Evolutionary conservation across 257 asterid genomes (phyloP).

Genomic region (Linaria vulgaris): DNA sequence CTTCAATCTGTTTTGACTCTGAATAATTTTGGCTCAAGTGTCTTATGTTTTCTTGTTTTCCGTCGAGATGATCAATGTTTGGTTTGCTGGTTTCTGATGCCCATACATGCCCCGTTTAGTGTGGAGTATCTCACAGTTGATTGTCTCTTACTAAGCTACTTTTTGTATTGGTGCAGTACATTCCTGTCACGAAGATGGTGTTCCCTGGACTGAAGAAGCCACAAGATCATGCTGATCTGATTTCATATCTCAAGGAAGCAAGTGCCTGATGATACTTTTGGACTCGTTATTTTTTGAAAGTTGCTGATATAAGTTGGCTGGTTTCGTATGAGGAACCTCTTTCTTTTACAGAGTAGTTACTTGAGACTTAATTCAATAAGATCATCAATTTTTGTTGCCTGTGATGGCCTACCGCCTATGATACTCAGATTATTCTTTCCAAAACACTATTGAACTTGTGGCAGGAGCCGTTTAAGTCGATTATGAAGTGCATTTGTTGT

Average conservation of each 20-base stretch:
- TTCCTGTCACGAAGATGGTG: slow-evolving; percentile 96
- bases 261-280: slow-evolving; percentile 52
- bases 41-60: too few relatives aligned
- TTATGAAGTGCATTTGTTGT: too few relatives aligned
- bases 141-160: not conserved
- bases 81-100: too few relatives aligned
- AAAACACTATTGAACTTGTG: too few relatives aligned
- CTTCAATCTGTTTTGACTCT: too few relatives aligned
- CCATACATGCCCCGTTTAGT: too few relatives aligned
- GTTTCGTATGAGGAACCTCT: slow-evolving; percentile 14
- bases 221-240: slow-evolving; percentile 83
- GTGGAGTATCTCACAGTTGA: too few relatives aligned
- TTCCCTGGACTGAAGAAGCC: slow-evolving; percentile 99
- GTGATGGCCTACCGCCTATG: too few relatives aligned
- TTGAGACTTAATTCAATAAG: slow-evolving; percentile 30
- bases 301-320: not conserved
- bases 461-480: too few relatives aligned
- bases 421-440: too few relatives aligned
- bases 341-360: not conserved
- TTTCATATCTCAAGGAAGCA: slow-evolving; percentile 78
- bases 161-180: slow-evolving; percentile 56
- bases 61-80: too few relatives aligned
- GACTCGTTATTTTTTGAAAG: not conserved
- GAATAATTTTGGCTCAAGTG: too few relatives aligned
- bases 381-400: slow-evolving; percentile 36